phyloP scores from a whole-genome alignment of 1,139 yeast species.

The Candida glucosophila region DNA sequence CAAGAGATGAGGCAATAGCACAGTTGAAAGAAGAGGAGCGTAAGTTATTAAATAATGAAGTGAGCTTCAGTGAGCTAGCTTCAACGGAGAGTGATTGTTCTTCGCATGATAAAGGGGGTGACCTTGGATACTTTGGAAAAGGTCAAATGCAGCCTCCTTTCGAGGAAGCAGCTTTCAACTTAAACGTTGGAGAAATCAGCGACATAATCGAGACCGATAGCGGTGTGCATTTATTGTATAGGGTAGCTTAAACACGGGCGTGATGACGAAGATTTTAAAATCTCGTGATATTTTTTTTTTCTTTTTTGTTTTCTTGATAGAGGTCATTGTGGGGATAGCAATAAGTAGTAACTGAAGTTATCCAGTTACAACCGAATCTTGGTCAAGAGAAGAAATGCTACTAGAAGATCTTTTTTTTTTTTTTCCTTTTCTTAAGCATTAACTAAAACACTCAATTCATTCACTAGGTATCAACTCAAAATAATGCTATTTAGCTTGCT shows the following conservation, averaged over 20 bases:
- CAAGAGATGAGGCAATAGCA: slow-evolving; percentile 77
- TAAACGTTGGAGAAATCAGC: slow-evolving; percentile 79
- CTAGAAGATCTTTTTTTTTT: no score
- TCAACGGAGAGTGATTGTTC: slow-evolving; percentile 81
- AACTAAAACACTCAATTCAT: no score
- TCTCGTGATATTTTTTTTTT: no score
- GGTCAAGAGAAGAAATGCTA: no score
- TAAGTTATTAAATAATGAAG: slow-evolving; percentile 61
- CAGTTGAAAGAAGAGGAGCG: slow-evolving; percentile 52
- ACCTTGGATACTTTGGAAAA: slow-evolving; percentile 76
- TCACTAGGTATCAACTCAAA: no score
- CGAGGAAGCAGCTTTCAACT: slow-evolving; percentile 76
- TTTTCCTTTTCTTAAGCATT: no score
- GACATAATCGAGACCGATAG: slow-evolving; percentile 82
- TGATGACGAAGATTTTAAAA: no score
- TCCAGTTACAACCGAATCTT: no score
- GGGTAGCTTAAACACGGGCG: slow-evolving; percentile 71
- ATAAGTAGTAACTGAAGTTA: no score
- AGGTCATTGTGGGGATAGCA: no score
- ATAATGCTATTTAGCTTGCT: no score
- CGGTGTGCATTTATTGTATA: slow-evolving; percentile 81
- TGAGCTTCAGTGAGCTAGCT: slow-evolving; percentile 65
- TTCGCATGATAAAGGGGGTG: slow-evolving; percentile 84
- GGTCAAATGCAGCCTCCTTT: slow-evolving; percentile 95
- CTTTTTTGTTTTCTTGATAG: neutral